Percentiles rank a stretch among this genome's conserved stretches.
These are phyloP conservation scores for Ceriops decandra DNA, from an alignment of 345 rosid genomes.

Conservation along the genomic window DNA sequence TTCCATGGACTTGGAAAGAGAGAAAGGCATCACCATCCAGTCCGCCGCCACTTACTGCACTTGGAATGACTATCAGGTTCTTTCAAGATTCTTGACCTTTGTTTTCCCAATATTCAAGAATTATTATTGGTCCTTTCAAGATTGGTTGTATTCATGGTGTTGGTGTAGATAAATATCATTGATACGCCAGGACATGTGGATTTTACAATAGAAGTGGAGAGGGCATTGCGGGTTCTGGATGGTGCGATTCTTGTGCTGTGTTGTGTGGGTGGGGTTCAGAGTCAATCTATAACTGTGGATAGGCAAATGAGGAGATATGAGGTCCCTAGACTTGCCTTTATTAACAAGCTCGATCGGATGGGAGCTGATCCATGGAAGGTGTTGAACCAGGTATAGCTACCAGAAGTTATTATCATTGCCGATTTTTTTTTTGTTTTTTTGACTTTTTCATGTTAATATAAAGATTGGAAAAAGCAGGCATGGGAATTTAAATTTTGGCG, in stretches of 20 bases:
- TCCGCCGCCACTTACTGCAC: constrained; percentile 98
- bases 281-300: constrained; percentile 98
- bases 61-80: constrained; percentile 88
- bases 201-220: constrained; percentile 98
- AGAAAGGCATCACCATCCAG: constrained; percentile 98
- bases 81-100: not conserved
- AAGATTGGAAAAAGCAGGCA: too few relatives aligned
- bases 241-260: constrained; percentile 95
- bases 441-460: too few relatives aligned
- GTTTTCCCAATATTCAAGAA: too few relatives aligned
- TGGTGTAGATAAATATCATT: constrained; percentile 74
- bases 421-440: too few relatives aligned
- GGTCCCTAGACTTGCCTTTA: constrained; percentile 90
- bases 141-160: not conserved
- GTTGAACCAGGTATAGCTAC: constrained; percentile 61
- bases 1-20: constrained; percentile 96
- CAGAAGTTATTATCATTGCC: not conserved
- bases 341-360: constrained; percentile 97
- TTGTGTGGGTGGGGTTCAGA: constrained; percentile 98
- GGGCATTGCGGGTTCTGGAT: constrained; percentile 92
- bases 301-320: constrained; percentile 98
- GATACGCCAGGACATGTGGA: constrained; percentile 99
- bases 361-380: constrained; percentile 99
- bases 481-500: too few relatives aligned
- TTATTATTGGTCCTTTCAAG: not conserved